Percentiles rank a stretch among this genome's conserved stretches.
Evolutionary conservation across 129 eudicot genomes (phyloP).

Genomic region (Lonicera japonica): DNA sequence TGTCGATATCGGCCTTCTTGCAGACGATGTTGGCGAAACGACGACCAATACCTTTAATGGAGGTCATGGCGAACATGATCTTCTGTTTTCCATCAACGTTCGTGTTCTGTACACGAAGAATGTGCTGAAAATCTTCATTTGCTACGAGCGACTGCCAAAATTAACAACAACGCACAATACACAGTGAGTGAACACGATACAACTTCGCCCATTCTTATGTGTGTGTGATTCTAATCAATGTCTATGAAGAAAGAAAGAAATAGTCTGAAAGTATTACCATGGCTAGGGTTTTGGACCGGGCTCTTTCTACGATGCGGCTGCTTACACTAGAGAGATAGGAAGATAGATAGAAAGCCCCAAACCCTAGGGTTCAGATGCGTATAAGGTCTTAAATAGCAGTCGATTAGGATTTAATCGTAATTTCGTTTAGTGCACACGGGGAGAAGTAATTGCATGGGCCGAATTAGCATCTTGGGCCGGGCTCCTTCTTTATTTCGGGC

Average conservation of each 20-base stretch:
- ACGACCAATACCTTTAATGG: slow-evolving; percentile 71
- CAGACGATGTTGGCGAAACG: slow-evolving; percentile 67
- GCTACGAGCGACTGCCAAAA: slow-evolving; percentile 64
- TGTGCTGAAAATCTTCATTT: slow-evolving; percentile 69
- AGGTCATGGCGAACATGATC: slow-evolving; percentile 68
- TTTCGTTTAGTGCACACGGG: too few relatives aligned
- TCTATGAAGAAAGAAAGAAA: not conserved
- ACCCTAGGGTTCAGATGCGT: too few relatives aligned
- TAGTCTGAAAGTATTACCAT: not conserved
- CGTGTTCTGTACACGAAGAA: slow-evolving; percentile 66
- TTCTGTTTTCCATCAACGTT: slow-evolving; percentile 69
- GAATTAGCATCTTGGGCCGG: too few relatives aligned
- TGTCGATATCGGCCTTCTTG: slow-evolving; percentile 68
- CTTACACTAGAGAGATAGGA: too few relatives aligned
- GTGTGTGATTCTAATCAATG: too few relatives aligned
- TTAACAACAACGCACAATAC: not conserved
- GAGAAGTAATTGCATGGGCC: too few relatives aligned
- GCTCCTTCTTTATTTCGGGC: too few relatives aligned
- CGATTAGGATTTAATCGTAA: too few relatives aligned
- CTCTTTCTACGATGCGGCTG: slow-evolving; percentile 1
- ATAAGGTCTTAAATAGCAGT: too few relatives aligned
- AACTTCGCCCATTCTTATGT: not conserved
- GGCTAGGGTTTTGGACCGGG: not conserved
- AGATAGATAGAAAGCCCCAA: too few relatives aligned
- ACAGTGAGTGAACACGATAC: not conserved